Conservation (phyloP, 2,329 filamentous ascomycete species). For the Diaporthe velutina region DNA sequence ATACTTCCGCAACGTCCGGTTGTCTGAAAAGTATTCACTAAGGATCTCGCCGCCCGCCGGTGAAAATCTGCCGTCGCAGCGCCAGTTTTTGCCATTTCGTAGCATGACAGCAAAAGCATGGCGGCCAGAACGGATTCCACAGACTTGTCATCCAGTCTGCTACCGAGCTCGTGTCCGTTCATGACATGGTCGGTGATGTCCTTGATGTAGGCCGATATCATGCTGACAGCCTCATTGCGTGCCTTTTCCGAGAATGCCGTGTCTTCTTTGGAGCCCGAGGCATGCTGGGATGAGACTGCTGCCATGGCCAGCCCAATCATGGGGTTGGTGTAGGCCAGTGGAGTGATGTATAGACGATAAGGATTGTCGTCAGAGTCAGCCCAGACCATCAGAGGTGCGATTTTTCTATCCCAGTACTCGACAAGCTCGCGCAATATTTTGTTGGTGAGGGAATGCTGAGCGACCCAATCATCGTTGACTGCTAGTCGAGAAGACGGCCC, state of each 20-base stretch:
- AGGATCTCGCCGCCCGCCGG: neutral
- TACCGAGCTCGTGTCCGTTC: neutral
- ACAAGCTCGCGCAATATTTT: neutral
- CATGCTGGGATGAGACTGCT: neutral
- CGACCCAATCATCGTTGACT: neutral
- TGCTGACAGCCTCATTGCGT: neutral
- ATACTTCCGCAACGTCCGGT: neutral
- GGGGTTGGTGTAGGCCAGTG: neutral
- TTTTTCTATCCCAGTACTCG: neutral
- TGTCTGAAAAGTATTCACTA: neutral
- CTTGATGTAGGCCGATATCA: neutral
- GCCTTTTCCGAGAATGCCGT: neutral
- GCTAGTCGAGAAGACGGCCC: neutral
- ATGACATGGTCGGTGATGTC: neutral
- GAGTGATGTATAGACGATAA: neutral
- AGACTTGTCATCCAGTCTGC: neutral
- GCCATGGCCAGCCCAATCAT: neutral
- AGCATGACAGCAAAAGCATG: neutral
- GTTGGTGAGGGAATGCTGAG: neutral
- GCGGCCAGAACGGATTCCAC: constrained; percentile 1
- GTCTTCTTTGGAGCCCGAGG: neutral
- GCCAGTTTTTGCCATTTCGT: neutral
- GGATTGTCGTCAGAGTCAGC: neutral
- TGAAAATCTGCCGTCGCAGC: neutral
- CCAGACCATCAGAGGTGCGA: neutral